Percentiles rank a stretch among this genome's conserved stretches.
phyloP scores from a whole-genome alignment of 1,284 basidiomycete species.

The Puccinia polysora region DNA sequence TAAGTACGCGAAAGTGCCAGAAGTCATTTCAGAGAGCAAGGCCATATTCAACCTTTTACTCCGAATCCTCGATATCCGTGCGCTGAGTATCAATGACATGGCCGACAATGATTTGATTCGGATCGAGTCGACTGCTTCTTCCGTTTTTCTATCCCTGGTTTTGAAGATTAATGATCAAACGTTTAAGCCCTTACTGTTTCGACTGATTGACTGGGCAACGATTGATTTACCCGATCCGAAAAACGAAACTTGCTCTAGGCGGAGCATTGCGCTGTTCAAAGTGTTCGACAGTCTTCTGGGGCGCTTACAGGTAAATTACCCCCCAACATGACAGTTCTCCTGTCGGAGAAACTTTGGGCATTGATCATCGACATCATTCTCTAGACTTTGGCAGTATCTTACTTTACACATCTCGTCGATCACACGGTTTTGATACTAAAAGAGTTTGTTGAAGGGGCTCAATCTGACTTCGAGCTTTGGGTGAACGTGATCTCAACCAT shows the following conservation, averaged over 20 bases:
- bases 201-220: constrained; percentile 93
- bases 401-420: constrained; percentile 51
- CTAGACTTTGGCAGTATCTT: constrained; percentile 44
- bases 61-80: constrained; percentile 67
- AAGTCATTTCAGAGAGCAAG: constrained; percentile 67
- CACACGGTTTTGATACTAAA: constrained; percentile 49
- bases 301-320: constrained; percentile 25
- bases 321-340: not conserved
- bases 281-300: constrained; percentile 31
- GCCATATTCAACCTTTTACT: constrained; percentile 75
- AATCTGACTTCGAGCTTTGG: constrained; percentile 36
- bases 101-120: constrained; percentile 45
- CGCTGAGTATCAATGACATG: constrained; percentile 39
- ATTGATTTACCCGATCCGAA: constrained; percentile 58
- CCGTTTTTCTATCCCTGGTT: constrained; percentile 79
- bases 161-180: constrained; percentile 88
- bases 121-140: constrained; percentile 58
- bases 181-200: constrained; percentile 87
- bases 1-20: constrained; percentile 47
- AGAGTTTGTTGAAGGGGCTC: constrained; percentile 24
- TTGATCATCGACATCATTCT: too few relatives aligned
- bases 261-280: constrained; percentile 30
- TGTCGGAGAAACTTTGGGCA: not conserved
- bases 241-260: constrained; percentile 44
- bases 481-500: constrained; percentile 9